Conservation (phyloP, 345 rosid species). For the Eucalyptus pauciflora region DNA sequence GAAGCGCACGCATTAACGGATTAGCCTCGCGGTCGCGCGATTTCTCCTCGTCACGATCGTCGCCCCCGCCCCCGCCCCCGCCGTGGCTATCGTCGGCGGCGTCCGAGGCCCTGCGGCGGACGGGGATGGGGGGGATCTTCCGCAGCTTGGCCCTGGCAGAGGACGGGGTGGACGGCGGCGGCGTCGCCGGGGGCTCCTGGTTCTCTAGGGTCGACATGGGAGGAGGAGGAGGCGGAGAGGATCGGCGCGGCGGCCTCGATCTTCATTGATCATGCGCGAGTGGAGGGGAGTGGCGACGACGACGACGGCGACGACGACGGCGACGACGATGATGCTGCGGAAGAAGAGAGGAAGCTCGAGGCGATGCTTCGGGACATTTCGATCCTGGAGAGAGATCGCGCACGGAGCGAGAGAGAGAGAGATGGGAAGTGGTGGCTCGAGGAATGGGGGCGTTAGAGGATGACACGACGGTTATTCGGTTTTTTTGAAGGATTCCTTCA, state of each 20-base stretch:
- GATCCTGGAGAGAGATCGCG: background rate
- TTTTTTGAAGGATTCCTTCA: background rate
- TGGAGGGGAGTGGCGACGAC: background rate
- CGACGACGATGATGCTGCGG: background rate
- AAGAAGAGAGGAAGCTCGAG: background rate
- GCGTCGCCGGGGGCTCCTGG: background rate
- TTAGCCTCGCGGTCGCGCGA: background rate
- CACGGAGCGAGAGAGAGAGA: background rate
- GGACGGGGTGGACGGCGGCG: constrained; percentile 5
- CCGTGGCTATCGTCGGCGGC: background rate
- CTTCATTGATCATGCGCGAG: background rate
- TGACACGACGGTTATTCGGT: background rate
- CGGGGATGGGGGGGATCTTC: constrained; percentile 54
- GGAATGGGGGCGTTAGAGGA: background rate
- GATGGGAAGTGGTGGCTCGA: background rate
- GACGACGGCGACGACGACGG: too few relatives aligned
- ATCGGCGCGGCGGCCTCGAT: background rate
- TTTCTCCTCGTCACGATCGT: background rate
- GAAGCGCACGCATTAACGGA: constrained; percentile 15
- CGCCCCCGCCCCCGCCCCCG: background rate
- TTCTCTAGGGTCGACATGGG: background rate
- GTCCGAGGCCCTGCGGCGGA: constrained; percentile 6
- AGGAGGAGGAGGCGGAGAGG: background rate
- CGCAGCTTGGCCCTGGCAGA: constrained; percentile 29
- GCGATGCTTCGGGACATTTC: background rate